phyloP scores from a whole-genome alignment of 495 filamentous ascomycete species.

The Trichoderma asperelloides region DNA sequence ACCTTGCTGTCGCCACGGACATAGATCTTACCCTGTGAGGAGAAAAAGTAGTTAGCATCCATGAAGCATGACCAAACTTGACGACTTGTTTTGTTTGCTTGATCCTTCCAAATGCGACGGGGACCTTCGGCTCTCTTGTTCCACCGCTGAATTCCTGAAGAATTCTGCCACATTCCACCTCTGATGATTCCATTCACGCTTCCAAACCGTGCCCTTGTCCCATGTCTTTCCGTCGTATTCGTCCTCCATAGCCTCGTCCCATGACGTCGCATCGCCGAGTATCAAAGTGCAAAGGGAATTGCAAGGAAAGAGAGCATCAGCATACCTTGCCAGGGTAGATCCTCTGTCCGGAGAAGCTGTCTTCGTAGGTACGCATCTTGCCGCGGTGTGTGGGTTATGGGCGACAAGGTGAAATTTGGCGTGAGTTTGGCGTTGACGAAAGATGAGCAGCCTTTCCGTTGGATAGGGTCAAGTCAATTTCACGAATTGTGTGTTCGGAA shows the following conservation, averaged over 20 bases:
- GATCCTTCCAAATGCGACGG: not conserved
- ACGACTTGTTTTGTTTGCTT: not conserved
- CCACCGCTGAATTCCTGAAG: not conserved
- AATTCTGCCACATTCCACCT: not conserved
- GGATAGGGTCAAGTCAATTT: conserved; percentile 12
- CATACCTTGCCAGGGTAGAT: conserved; percentile 99
- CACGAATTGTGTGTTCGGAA: conserved; percentile 11
- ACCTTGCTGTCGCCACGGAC: conserved; percentile 99
- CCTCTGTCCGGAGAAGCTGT: conserved; percentile 93
- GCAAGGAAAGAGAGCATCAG: conserved; percentile 10
- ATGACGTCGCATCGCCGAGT: not conserved
- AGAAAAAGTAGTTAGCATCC: not conserved
- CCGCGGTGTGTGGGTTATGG: conserved; percentile 32
- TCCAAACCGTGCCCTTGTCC: not conserved
- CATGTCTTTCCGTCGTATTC: not conserved
- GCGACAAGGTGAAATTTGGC: conserved; percentile 25
- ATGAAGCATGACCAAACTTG: conserved; percentile 8
- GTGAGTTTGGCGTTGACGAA: conserved; percentile 20
- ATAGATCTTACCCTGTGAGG: conserved; percentile 85
- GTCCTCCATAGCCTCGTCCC: not conserved
- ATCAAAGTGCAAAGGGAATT: not conserved
- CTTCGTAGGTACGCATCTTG: conserved; percentile 98
- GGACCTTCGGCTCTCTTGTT: not conserved
- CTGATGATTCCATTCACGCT: not conserved
- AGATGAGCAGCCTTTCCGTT: conserved; percentile 1